Base-by-base conservation (phyloP, 257 asterid species). In the Solanum dulcamara region DNA sequence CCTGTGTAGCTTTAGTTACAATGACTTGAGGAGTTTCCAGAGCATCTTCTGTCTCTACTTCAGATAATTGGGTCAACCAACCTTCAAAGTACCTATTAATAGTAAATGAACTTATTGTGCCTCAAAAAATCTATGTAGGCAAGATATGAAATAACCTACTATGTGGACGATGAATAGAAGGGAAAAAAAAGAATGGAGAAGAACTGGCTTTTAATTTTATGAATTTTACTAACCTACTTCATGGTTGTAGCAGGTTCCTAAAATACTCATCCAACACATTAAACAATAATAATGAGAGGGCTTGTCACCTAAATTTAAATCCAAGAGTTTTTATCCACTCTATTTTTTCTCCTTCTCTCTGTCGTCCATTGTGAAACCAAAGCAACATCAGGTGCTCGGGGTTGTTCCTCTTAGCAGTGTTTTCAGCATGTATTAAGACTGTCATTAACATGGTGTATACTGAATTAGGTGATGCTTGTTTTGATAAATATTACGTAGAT, bases 41-140 rank as follows among this genome's bases (percentile, higher is more conserved):
- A n/a, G n/a, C n/a, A n/a, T n/a, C n/a, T n/a, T n/a, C n/a, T n/a
- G n/a, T n/a, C n/a, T n/a, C n/a, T 66, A 89, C 80, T 91, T 96
- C 98, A 67, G 94, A 91, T 46, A 94, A 87, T 68, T 87, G 86
- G 83, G 96, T 87, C 87, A 96, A 85, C 70, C 94, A 97, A 67
- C 98, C 99, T 67, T 94, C 96, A 89, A 91, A 96, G 92, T 94
- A 96, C 92, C 99, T 96, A 86, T 80, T 84, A 46, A 84, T 81
- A 83, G 75, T 40, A 87, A 83, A 68, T 67, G 40, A 85, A 70
- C 51, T 37, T 70, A 70, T 67, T 20, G 32, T 70, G 50, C 32
- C 51, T 70, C 80, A 20, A 20, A 40, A 40, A 15, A n/a, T 72
- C 33, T 48, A 38, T 6, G 11, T 37, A 71, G 20, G 35, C 28